Evolutionary conservation across 352 stramenopile genomes (phyloP).

Genomic region (Phytopythium delawarense): DNA sequence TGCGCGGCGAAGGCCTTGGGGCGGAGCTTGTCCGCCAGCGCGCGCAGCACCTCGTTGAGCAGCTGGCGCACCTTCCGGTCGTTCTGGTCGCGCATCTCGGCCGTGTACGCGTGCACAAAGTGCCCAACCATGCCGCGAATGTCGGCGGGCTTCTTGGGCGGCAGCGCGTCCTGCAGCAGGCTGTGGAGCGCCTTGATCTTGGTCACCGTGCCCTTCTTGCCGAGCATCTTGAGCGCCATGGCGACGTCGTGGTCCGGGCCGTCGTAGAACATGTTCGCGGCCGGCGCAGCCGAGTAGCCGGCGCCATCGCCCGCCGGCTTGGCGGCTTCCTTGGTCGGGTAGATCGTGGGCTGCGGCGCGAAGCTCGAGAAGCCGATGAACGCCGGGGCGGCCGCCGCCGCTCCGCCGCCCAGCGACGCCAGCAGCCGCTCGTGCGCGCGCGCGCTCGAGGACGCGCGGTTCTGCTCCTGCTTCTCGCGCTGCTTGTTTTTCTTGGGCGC

Average conservation of each 20-base stretch:
- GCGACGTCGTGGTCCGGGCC: slow-evolving; percentile 72
- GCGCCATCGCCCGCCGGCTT: slow-evolving; percentile 9
- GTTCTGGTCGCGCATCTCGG: slow-evolving; percentile 82
- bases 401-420: slow-evolving; percentile 16
- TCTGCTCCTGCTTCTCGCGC: slow-evolving; percentile 84
- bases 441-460: slow-evolving; percentile 69
- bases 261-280: slow-evolving; percentile 64
- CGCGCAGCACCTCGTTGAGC: slow-evolving; percentile 66
- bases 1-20: slow-evolving; percentile 69
- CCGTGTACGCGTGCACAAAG: slow-evolving; percentile 74
- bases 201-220: slow-evolving; percentile 77
- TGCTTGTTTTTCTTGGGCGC: slow-evolving; percentile 84
- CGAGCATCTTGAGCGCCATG: slow-evolving; percentile 81
- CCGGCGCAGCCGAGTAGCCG: slow-evolving; percentile 11
- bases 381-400: slow-evolving; percentile 14
- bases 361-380: slow-evolving; percentile 83
- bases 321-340: slow-evolving; percentile 9
- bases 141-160: slow-evolving; percentile 47
- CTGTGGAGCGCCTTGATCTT: slow-evolving; percentile 79
- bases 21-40: slow-evolving; percentile 53
- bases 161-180: slow-evolving; percentile 56
- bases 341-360: slow-evolving; percentile 15
- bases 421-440: slow-evolving; percentile 67
- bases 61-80: slow-evolving; percentile 77
- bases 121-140: slow-evolving; percentile 71